phyloP scores from a whole-genome alignment of 306 rosid genomes.

The Trifolium fragiferum region DNA sequence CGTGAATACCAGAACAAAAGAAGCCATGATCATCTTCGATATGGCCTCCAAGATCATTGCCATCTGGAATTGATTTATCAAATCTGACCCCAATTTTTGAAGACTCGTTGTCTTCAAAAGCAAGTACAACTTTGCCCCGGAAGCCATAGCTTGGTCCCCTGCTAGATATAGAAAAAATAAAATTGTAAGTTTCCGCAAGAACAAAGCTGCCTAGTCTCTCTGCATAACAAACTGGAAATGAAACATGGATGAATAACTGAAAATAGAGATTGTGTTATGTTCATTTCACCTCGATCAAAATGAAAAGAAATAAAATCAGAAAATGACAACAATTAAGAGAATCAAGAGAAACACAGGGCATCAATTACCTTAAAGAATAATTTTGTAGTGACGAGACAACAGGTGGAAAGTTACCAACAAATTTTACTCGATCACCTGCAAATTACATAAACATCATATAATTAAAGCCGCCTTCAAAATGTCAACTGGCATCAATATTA shows the following conservation, averaged over 20 bases:
- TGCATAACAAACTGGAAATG: constrained; percentile 5
- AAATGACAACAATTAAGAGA: constrained; percentile 13
- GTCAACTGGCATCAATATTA: constrained; percentile 20
- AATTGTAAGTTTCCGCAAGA: constrained; percentile 24
- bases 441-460: constrained; percentile 34
- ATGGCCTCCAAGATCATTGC: constrained; percentile 90
- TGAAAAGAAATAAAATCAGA: constrained; percentile 5
- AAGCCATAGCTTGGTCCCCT: constrained; percentile 92
- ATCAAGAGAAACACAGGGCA: constrained; percentile 7
- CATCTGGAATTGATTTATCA: constrained; percentile 88
- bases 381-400: constrained; percentile 51
- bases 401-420: constrained; percentile 65
- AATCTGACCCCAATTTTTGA: constrained; percentile 96
- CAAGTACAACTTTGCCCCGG: constrained; percentile 84
- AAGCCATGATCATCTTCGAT: constrained; percentile 91
- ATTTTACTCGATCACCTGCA: constrained; percentile 92
- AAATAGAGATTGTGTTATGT: not conserved
- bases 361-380: constrained; percentile 63
- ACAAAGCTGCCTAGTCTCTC: too few species aligned
- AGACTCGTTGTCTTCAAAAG: constrained; percentile 85
- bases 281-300: not conserved
- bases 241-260: not conserved
- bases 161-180: constrained; percentile 36
- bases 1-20: constrained; percentile 78
- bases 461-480: constrained; percentile 15